These are phyloP conservation scores for Endoconidiophora polonica DNA, from an alignment of 2,329 filamentous ascomycete species.

Conservation along the genomic window DNA sequence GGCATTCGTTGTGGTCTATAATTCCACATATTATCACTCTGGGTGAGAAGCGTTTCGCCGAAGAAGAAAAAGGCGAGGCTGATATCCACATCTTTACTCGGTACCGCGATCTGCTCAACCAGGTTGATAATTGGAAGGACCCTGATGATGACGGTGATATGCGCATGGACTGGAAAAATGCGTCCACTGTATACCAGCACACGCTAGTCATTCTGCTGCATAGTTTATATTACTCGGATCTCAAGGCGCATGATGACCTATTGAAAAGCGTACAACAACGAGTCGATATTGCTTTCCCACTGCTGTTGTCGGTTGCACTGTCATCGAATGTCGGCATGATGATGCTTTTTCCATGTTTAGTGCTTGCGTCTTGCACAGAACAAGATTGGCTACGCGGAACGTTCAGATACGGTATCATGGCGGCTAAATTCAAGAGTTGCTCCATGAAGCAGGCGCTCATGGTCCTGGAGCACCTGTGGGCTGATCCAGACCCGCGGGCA, in stretches of 20 bases:
- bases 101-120: slow-evolving; percentile 6
- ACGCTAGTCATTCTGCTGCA: slow-evolving; percentile 9
- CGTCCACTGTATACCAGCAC: slow-evolving; percentile 10
- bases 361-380: slow-evolving; percentile 11
- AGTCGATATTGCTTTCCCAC: slow-evolving; percentile 9
- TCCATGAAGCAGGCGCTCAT: slow-evolving; percentile 10
- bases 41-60: slow-evolving; percentile 1
- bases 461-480: slow-evolving; percentile 8
- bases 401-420: slow-evolving; percentile 11
- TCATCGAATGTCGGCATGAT: slow-evolving; percentile 11
- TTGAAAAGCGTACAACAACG: slow-evolving; percentile 5
- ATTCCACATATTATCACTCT: slow-evolving; percentile 10
- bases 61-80: slow-evolving; percentile 5
- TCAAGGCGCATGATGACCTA: slow-evolving; percentile 3
- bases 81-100: slow-evolving; percentile 5
- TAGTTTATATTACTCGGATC: slow-evolving; percentile 10
- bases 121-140: slow-evolving; percentile 6
- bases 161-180: slow-evolving; percentile 10
- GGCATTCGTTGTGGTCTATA: slow-evolving; percentile 10
- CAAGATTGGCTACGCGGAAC: slow-evolving; percentile 10
- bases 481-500: slow-evolving; percentile 2
- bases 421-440: slow-evolving; percentile 11
- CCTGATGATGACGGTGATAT: slow-evolving; percentile 8
- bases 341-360: slow-evolving; percentile 10
- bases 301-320: slow-evolving; percentile 10